Percentiles rank a stretch among this genome's conserved stretches.
These are phyloP conservation scores for Penicillium riverlandense DNA, from an alignment of 495 filamentous ascomycete genomes.

Conservation along the genomic window DNA sequence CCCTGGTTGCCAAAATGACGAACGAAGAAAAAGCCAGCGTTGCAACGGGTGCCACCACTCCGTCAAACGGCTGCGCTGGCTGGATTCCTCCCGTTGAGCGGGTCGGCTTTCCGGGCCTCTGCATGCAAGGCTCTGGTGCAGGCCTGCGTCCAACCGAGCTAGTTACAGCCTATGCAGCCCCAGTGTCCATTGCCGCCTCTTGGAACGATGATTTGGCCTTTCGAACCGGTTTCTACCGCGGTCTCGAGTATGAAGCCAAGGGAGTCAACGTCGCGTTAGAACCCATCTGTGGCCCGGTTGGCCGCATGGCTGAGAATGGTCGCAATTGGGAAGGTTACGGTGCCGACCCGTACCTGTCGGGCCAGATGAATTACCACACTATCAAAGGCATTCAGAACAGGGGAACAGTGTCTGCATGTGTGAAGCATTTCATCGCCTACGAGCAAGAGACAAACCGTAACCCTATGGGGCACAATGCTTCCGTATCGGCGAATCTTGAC, in stretches of 20 bases:
- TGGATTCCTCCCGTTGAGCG: slow-evolving; percentile 43
- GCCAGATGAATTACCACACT: slow-evolving; percentile 42
- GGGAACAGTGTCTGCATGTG: slow-evolving; percentile 53
- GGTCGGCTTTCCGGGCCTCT: slow-evolving; percentile 53
- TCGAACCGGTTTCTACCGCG: slow-evolving; percentile 43
- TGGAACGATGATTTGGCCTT: slow-evolving; percentile 56
- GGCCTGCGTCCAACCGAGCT: slow-evolving; percentile 48
- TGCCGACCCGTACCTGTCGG: slow-evolving; percentile 43
- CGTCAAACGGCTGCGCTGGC: slow-evolving; percentile 45
- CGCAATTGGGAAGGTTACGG: slow-evolving; percentile 63
- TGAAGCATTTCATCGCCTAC: slow-evolving; percentile 55
- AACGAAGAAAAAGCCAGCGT: slow-evolving; percentile 45
- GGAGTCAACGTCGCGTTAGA: slow-evolving; percentile 52
- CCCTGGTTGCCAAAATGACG: slow-evolving; percentile 48
- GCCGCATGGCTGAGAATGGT: slow-evolving; percentile 61
- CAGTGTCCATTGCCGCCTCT: background rate
- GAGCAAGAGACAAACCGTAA: slow-evolving; percentile 54
- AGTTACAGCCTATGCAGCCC: background rate
- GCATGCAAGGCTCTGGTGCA: slow-evolving; percentile 55
- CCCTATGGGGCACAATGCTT: slow-evolving; percentile 31
- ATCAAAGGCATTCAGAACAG: slow-evolving; percentile 44
- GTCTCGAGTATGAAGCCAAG: slow-evolving; percentile 44
- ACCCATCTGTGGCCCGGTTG: slow-evolving; percentile 62
- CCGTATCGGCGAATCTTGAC: slow-evolving; percentile 54
- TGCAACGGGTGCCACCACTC: too few relatives aligned